Evolutionary conservation across 2,329 filamentous ascomycete species (phyloP), one percentile per base, ranked within the genome.

Genomic region (Cylindrodendrum hubeiense): DNA sequence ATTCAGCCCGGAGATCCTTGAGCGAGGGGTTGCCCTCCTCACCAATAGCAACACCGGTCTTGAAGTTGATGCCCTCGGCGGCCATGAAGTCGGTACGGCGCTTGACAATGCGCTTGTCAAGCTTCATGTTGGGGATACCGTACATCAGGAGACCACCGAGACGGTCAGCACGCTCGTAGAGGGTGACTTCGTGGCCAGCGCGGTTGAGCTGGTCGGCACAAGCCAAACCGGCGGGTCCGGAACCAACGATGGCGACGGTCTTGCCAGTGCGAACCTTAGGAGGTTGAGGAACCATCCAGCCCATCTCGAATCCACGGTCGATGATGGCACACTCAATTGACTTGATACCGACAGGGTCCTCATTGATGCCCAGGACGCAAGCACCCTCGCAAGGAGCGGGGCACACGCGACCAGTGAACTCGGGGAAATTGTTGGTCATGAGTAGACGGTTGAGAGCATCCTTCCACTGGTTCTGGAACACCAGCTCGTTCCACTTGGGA

Each of bases 111-210:
- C 94, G 94, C 88, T 98, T 98, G 85, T 98, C 95, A 44, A 98
- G 92, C 86, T 98, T 98, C 95, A 98, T 98, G 86, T 98, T 98
- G 71, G 95, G 95, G 72, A 98, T 98, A 72, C 95, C 95, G 78
- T 98, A 98, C 95, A 98, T 98, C 76, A 98, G 89, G 60, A 98
- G 86, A 80, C 95, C 95, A 82, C 95, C 95, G 63, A 92, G 85
- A 70, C 95, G 93, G 78, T 98, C 95, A 65, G 94, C 90, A 70
- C 95, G 93, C 86, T 98, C 95, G 77, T 96, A 98, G 19, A 98
- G 89, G 13, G 94, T 97, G 59, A 98, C 94, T 5, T 79, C 83
- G 83, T 98, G 95, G 28, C 95, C 95, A 74, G 93, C 93, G 75
- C 92, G 92, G 88, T 98, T 98, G 71, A 98, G 89, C 82, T 98